Base-by-base conservation (phyloP, 106 monocot genomes). In the Allium sativum region DNA sequence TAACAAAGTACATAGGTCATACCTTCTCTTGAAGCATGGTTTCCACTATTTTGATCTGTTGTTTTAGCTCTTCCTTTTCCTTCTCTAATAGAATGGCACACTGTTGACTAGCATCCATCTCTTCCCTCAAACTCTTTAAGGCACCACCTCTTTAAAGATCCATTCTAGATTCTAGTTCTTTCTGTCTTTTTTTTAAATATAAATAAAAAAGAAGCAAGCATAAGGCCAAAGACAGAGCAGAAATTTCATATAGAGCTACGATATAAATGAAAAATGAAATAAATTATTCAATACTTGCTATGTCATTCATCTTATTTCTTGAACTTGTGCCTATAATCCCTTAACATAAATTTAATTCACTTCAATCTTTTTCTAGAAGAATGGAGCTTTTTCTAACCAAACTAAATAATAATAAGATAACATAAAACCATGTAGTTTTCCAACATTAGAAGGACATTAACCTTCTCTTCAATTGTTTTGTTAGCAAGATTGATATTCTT, bases 21-120 rank as follows among this genome's bases (percentile, higher is more conserved):
- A 83, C 87, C 83, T 83, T 88, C 55, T 90, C 74, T 48, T 67
- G 69, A 54, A 79, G 68, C 52, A 78, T 72, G 48, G 18, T 59
- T 73, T 91, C 77, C 53, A 55, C 64, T 70, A 67, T 41, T 62
- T 86, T 72, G 48, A 73, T 48, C 45, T 84, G 62, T 68, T 79
- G 60, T 59, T 81, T 67, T 41, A 83, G 80, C 46, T 70, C 70
- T 61, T 82, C 77, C 40, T 82, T 69, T 71, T 93, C 68, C 55
- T 72, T 75, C 64, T 81, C 78, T 43, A 81, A 61, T 42, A 58
- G 43, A 55, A 12, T 18, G 9, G 65, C 70, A 58, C 45, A 65
- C 44, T 84, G 73, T 55, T 56, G 65, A 53, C 74, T 52, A 62
- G 68, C 55, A 42, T 76, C 73, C 44, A 84, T 9, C 68, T 81